Percentiles rank a stretch among this genome's conserved stretches.
Evolutionary conservation across 805 yeast species (phyloP).

Genomic region (Metschnikowia drakensbergensis): DNA sequence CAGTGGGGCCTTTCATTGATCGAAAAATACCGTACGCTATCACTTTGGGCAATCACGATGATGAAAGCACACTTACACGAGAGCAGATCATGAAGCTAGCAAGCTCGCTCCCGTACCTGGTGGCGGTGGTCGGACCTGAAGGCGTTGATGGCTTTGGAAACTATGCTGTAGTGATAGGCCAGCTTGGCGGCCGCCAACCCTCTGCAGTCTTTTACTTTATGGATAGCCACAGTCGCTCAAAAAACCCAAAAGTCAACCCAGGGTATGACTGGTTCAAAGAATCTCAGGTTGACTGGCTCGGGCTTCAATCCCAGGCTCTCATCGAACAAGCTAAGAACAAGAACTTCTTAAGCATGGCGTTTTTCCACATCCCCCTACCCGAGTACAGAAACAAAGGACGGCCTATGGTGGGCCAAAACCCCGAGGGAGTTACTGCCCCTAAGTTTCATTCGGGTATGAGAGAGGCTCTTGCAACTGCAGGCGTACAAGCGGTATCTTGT

Average conservation of each 20-base stretch:
- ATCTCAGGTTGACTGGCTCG: slow-evolving; percentile 59
- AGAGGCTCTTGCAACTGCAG: slow-evolving; percentile 53
- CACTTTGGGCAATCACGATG: slow-evolving; percentile 88
- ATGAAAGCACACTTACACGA: slow-evolving; percentile 65
- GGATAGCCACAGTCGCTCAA: slow-evolving; percentile 79
- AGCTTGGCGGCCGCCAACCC: slow-evolving; percentile 29
- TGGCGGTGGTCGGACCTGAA: slow-evolving; percentile 59
- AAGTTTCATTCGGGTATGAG: slow-evolving; percentile 64
- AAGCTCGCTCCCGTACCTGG: slow-evolving; percentile 60
- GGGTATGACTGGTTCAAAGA: slow-evolving; percentile 87
- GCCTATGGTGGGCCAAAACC: slow-evolving; percentile 54
- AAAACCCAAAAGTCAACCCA: slow-evolving; percentile 58
- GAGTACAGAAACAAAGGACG: slow-evolving; percentile 59
- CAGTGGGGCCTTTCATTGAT: slow-evolving; percentile 61
- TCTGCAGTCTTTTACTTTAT: slow-evolving; percentile 66
- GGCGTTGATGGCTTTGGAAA: slow-evolving; percentile 82
- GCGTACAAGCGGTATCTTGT: slow-evolving; percentile 70
- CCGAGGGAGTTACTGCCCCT: slow-evolving; percentile 82
- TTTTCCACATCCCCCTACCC: slow-evolving; percentile 91
- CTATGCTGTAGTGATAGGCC: slow-evolving; percentile 51
- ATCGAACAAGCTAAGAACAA: slow-evolving; percentile 21
- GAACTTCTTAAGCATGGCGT: slow-evolving; percentile 71
- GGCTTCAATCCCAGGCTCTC: slow-evolving; percentile 22
- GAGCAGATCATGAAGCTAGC: slow-evolving; percentile 56
- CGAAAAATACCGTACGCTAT: slow-evolving; percentile 79